phyloP scores from a whole-genome alignment of 192 early-diverging fungal species.

The Backusella psychrophila region DNA sequence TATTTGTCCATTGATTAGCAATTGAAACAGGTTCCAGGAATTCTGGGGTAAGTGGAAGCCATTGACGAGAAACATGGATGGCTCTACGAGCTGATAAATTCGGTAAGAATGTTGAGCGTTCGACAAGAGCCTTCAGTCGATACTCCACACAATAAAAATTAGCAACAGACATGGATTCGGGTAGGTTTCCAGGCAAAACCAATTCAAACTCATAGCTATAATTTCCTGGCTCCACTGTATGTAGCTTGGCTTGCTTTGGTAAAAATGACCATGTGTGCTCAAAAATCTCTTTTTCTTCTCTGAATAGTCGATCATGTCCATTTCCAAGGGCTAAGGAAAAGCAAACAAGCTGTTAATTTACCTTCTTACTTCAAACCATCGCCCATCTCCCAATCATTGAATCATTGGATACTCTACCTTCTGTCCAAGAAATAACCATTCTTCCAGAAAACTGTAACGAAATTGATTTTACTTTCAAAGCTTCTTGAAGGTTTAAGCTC shows the following conservation, averaged over 20 bases:
- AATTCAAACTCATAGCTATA: conserved; percentile 54
- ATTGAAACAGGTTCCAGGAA: conserved; percentile 46
- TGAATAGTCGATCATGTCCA: conserved; percentile 16
- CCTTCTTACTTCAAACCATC: background rate
- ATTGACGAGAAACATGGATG: conserved; percentile 47
- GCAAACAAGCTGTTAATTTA: background rate
- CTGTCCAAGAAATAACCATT: conserved; percentile 41
- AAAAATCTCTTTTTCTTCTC: conserved; percentile 37
- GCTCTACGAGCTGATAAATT: conserved; percentile 35
- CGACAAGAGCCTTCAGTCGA: conserved; percentile 46
- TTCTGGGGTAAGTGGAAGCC: conserved; percentile 45
- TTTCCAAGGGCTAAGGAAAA: conserved; percentile 16
- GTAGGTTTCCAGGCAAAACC: conserved; percentile 51
- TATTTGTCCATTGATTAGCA: conserved; percentile 49
- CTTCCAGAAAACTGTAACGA: conserved; percentile 47
- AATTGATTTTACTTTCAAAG: conserved; percentile 48
- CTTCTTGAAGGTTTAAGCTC: conserved; percentile 42
- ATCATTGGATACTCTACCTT: conserved; percentile 28
- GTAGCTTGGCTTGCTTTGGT: conserved; percentile 32
- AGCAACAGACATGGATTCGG: conserved; percentile 50
- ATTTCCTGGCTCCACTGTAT: conserved; percentile 30
- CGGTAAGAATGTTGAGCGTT: conserved; percentile 50
- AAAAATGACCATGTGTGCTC: conserved; percentile 55
- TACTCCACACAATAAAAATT: conserved; percentile 50
- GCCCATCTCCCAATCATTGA: background rate